phyloP scores from a whole-genome alignment of 176 grass and related monocot genomes.

The Eremochloa ophiuroides region DNA sequence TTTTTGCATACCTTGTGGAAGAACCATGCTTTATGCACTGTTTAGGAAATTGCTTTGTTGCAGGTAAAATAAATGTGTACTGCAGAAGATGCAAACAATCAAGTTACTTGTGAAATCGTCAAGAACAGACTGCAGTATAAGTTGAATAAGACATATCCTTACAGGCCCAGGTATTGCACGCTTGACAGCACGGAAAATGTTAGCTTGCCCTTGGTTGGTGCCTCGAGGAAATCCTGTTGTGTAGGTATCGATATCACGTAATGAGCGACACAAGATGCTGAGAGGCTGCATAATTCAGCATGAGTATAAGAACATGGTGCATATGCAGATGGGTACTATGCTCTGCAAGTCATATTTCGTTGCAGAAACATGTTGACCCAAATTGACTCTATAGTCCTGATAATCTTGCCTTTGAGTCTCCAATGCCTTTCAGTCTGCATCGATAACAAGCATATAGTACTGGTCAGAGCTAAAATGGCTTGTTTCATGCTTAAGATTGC shows the following conservation, averaged over 20 bases:
- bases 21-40: constrained; percentile 74
- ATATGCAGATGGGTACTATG: neutral
- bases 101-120: constrained; percentile 23
- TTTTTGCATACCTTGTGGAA: constrained; percentile 68
- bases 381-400: constrained; percentile 6
- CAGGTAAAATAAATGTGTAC: constrained; percentile 97
- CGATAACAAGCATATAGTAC: constrained; percentile 12
- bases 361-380: constrained; percentile 9
- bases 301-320: neutral
- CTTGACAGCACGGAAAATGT: constrained; percentile 75
- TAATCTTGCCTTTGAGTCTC: constrained; percentile 68
- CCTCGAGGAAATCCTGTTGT: constrained; percentile 85
- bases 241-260: constrained; percentile 85
- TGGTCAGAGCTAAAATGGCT: neutral
- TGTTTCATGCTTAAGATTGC: neutral
- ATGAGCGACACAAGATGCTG: constrained; percentile 68
- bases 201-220: constrained; percentile 68
- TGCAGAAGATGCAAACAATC: constrained; percentile 32
- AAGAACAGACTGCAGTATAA: neutral
- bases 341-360: neutral
- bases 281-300: constrained; percentile 67
- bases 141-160: constrained; percentile 42
- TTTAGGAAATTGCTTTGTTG: constrained; percentile 81
- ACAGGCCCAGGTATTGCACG: constrained; percentile 88
- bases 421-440: constrained; percentile 85